A percentile compares a stretch with the other conserved stretches of the same genome.
Conservation (phyloP, 1,139 yeast genomes). For the Wickerhamiella pararugosa region DNA sequence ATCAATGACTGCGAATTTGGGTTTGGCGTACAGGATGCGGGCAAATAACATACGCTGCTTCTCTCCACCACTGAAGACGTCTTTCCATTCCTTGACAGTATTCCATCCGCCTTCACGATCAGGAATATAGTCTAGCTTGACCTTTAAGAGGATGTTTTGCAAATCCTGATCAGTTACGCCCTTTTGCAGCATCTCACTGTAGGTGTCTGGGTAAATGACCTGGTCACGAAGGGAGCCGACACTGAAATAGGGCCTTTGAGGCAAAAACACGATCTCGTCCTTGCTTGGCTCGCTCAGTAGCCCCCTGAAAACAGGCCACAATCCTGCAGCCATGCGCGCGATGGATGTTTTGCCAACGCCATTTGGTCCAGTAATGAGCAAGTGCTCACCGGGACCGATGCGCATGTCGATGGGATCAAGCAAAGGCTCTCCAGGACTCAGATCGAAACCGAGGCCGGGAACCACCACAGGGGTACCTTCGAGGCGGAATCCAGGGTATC, state of each 20-base stretch:
- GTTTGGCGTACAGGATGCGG: constrained; percentile 64
- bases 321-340: constrained; percentile 68
- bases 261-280: constrained; percentile 64
- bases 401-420: constrained; percentile 48
- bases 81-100: constrained; percentile 69
- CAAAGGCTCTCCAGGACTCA: constrained; percentile 30
- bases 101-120: constrained; percentile 48
- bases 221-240: constrained; percentile 67
- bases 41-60: constrained; percentile 88
- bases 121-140: constrained; percentile 64
- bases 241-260: constrained; percentile 81
- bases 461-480: constrained; percentile 74
- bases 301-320: constrained; percentile 85
- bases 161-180: constrained; percentile 61
- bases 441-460: constrained; percentile 34
- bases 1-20: constrained; percentile 72
- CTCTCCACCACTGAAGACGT: constrained; percentile 88
- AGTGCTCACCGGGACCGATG: constrained; percentile 51
- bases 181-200: constrained; percentile 59
- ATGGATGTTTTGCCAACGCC: constrained; percentile 87
- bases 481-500: constrained; percentile 65
- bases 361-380: constrained; percentile 71
- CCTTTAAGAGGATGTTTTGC: constrained; percentile 54
- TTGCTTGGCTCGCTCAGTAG: constrained; percentile 63
- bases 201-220: constrained; percentile 71